Conservation (phyloP, 139 green algal genomes). For the Cymbomonas tetramitiformis region DNA sequence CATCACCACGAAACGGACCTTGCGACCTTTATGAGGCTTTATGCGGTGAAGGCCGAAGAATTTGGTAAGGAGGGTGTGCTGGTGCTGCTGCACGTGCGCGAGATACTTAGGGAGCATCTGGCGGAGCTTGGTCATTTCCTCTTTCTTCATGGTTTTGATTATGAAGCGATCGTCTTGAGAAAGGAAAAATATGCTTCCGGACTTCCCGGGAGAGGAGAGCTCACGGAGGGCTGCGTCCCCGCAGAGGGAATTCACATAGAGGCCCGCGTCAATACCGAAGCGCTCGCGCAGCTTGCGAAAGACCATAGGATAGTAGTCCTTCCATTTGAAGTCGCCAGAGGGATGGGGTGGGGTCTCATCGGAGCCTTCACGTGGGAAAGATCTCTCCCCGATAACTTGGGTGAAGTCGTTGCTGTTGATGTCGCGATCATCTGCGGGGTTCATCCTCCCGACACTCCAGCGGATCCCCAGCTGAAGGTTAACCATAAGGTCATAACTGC, state of each 20-base stretch:
- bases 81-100: slow-evolving; percentile 46
- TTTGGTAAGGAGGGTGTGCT: slow-evolving; percentile 63
- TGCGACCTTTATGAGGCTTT: slow-evolving; percentile 45
- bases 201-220: slow-evolving; percentile 76
- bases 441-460: slow-evolving; percentile 48
- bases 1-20: slow-evolving; percentile 89
- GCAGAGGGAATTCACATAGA: slow-evolving; percentile 68
- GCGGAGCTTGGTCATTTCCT: slow-evolving; percentile 59
- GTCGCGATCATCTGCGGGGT: slow-evolving; percentile 1
- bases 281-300: slow-evolving; percentile 59
- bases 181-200: slow-evolving; percentile 68
- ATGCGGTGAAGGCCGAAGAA: slow-evolving; percentile 79
- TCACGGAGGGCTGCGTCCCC: slow-evolving; percentile 66
- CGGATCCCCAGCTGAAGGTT: slow-evolving; percentile 81
- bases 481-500: slow-evolving; percentile 81
- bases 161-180: slow-evolving; percentile 59
- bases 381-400: slow-evolving; percentile 30
- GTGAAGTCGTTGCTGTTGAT: slow-evolving; percentile 19
- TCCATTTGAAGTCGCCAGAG: slow-evolving; percentile 71
- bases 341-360: slow-evolving; percentile 48
- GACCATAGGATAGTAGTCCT: slow-evolving; percentile 73
- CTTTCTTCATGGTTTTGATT: slow-evolving; percentile 55
- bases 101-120: slow-evolving; percentile 65
- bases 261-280: slow-evolving; percentile 51
- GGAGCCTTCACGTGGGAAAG: slow-evolving; percentile 52